Evolutionary conservation across 768 basidiomycete genomes (phyloP).

Genomic region (Mycena leptocephala): DNA sequence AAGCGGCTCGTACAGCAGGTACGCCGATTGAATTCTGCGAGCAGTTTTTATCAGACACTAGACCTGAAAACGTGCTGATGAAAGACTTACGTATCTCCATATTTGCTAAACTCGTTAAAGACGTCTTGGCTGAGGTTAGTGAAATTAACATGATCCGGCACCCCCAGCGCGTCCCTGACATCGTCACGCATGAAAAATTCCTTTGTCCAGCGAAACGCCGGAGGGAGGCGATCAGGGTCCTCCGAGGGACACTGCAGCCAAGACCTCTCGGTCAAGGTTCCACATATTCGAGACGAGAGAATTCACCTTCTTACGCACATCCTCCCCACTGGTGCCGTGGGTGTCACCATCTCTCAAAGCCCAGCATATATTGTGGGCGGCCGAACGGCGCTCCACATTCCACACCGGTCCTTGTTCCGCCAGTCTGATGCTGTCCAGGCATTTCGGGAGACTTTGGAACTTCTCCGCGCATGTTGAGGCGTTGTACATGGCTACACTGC

Average conservation of each 20-base stretch:
- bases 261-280: not conserved
- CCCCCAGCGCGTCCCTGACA: conserved; percentile 32
- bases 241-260: conserved; percentile 1
- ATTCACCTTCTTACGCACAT: conserved; percentile 14
- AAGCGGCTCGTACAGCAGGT: too few relatives aligned
- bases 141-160: conserved; percentile 40
- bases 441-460: not conserved
- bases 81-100: too few relatives aligned
- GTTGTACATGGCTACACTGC: not conserved
- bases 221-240: conserved; percentile 27
- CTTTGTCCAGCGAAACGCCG: conserved; percentile 37
- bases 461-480: not conserved
- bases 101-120: too few relatives aligned
- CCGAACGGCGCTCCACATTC: not conserved
- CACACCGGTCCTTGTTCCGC: not conserved
- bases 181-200: conserved; percentile 37
- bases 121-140: too few relatives aligned
- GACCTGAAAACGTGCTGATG: too few relatives aligned
- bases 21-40: not conserved
- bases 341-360: not conserved
- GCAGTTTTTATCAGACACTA: too few relatives aligned
- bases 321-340: conserved; percentile 5
- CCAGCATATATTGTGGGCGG: not conserved
- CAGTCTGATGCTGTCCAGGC: not conserved
- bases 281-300: too few relatives aligned